Percentiles rank a stretch among this genome's conserved stretches.
Evolutionary conservation across 352 stramenopile species (phyloP).

Genomic region (Phytophthora megakarya): DNA sequence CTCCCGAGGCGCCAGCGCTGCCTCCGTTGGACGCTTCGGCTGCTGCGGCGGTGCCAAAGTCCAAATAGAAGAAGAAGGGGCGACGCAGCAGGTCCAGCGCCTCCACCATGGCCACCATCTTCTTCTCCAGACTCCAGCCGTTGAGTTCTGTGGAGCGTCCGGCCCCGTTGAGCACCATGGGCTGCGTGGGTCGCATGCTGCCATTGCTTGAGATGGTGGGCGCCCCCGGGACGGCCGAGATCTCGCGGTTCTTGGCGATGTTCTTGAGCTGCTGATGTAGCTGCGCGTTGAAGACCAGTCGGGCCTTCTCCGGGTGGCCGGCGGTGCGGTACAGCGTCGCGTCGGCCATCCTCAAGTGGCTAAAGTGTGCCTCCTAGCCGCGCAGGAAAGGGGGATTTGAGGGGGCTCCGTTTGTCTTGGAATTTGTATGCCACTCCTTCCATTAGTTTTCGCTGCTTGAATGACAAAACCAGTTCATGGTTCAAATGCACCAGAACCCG

Average conservation of each 20-base stretch:
- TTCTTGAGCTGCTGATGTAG: conserved; percentile 74
- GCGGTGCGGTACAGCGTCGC: conserved; percentile 52
- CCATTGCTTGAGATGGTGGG: conserved; percentile 53
- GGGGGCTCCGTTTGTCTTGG: conserved; percentile 16
- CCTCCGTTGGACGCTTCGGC: conserved; percentile 31
- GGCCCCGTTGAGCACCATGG: conserved; percentile 41
- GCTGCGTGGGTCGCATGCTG: conserved; percentile 42
- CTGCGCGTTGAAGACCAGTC: conserved; percentile 74
- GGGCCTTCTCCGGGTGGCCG: conserved; percentile 55
- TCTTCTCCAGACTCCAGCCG: conserved; percentile 84
- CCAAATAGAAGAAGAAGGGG: conserved; percentile 80
- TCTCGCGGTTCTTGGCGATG: conserved; percentile 66
- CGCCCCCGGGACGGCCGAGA: conserved; percentile 34
- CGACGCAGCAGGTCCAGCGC: conserved; percentile 62
- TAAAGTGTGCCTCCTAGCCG: neutral
- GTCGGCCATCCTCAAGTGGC: conserved; percentile 41
- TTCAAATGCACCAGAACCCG: too few species aligned
- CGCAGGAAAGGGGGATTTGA: conserved; percentile 14
- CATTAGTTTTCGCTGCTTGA: neutral
- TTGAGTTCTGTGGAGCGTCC: conserved; percentile 57
- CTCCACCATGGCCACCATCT: conserved; percentile 69
- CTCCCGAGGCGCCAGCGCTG: conserved; percentile 32
- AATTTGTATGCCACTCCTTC: conserved; percentile 18
- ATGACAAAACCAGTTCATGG: neutral
- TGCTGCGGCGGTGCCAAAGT: conserved; percentile 51